Conservation (phyloP, 495 filamentous ascomycete genomes). For the Glonium stellatum region DNA sequence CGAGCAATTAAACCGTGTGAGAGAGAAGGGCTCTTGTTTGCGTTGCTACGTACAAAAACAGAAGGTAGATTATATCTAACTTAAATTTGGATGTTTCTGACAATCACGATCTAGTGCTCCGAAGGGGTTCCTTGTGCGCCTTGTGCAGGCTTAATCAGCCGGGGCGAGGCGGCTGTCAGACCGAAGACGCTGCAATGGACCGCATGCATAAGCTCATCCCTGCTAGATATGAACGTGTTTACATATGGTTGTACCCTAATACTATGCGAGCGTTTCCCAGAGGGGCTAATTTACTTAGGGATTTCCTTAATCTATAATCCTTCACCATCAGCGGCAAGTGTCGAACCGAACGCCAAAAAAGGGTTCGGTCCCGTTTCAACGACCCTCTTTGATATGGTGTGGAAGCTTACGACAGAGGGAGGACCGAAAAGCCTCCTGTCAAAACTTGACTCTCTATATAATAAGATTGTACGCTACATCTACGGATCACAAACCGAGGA, state of each 20-base stretch:
- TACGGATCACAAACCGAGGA: slow-evolving; percentile 4
- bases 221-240: slow-evolving; percentile 13
- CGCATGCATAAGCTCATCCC: slow-evolving; percentile 9
- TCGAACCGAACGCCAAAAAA: not conserved
- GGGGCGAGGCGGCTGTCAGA: not conserved
- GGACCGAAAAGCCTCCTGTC: not conserved
- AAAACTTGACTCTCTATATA: slow-evolving; percentile 9
- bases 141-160: slow-evolving; percentile 6
- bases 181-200: slow-evolving; percentile 15
- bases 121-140: slow-evolving; percentile 10
- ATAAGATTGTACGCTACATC: slow-evolving; percentile 1
- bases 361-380: not conserved
- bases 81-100: not conserved
- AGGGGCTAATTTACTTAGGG: slow-evolving; percentile 6
- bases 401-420: not conserved
- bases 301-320: slow-evolving; percentile 1
- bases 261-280: too few species aligned
- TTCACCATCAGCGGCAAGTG: not conserved
- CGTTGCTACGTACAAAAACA: slow-evolving; percentile 11
- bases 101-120: slow-evolving; percentile 5
- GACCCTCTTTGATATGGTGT: not conserved
- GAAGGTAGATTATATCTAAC: slow-evolving; percentile 1
- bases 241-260: slow-evolving; percentile 4
- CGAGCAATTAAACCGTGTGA: slow-evolving; percentile 3
- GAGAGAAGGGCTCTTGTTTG: slow-evolving; percentile 8